phyloP scores from a whole-genome alignment of 495 filamentous ascomycete species.

The Penicillium silybi region DNA sequence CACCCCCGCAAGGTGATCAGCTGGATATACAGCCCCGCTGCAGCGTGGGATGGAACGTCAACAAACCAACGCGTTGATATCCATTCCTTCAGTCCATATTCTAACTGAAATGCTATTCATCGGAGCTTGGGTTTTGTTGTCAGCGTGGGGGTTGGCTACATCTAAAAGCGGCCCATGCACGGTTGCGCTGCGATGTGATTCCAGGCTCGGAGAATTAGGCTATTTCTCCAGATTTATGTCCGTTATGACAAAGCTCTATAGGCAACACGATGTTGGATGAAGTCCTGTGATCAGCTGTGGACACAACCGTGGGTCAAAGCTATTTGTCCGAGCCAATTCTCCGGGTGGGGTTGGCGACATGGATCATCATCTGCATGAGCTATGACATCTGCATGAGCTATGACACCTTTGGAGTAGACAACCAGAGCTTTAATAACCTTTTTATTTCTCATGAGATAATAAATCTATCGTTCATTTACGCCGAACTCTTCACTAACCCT shows the following conservation, averaged over 20 bases:
- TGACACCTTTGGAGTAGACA: too few species aligned
- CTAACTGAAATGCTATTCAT: too few species aligned
- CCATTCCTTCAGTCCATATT: too few species aligned
- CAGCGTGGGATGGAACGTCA: background rate
- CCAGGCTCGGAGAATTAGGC: slow-evolving; percentile 6
- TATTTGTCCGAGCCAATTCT: slow-evolving; percentile 21
- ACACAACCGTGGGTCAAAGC: background rate
- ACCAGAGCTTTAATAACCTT: too few species aligned
- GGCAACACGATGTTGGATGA: background rate
- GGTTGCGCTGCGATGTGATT: background rate
- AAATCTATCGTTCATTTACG: background rate
- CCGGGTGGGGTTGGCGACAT: slow-evolving; percentile 5
- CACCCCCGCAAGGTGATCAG: background rate
- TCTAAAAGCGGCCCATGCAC: background rate
- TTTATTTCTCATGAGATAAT: background rate
- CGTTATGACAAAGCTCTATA: background rate
- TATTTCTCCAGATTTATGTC: background rate
- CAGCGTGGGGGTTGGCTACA: background rate
- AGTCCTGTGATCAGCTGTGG: background rate
- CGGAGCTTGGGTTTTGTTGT: too few species aligned
- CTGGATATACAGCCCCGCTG: background rate
- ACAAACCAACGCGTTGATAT: background rate
- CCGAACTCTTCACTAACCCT: background rate
- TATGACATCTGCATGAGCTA: too few species aligned
- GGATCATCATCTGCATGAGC: too few species aligned